phyloP scores from a whole-genome alignment of 805 yeast species.

The Blastobotrys robertii region DNA sequence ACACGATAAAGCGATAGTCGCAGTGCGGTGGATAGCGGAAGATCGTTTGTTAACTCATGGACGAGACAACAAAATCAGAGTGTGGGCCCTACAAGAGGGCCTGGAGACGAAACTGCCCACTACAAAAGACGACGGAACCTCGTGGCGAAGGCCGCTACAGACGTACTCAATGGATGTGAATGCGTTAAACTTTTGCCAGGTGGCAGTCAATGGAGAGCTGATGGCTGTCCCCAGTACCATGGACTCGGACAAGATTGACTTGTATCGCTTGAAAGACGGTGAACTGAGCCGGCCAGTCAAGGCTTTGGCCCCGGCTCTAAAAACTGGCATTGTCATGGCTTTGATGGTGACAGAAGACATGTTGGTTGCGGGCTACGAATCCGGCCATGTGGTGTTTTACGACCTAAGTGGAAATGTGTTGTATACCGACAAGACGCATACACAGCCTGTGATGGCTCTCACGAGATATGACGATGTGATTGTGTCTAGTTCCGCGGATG shows the following conservation, averaged over 20 bases:
- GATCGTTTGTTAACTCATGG: constrained; percentile 55
- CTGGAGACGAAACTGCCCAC: constrained; percentile 18
- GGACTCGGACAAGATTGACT: constrained; percentile 55
- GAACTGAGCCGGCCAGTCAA: constrained; percentile 14
- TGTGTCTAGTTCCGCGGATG: constrained; percentile 27
- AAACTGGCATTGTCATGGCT: constrained; percentile 62
- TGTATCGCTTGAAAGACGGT: constrained; percentile 21
- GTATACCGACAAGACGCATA: constrained; percentile 19
- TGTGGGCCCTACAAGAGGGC: constrained; percentile 21
- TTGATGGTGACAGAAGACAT: constrained; percentile 31
- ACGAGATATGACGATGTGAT: constrained; percentile 16
- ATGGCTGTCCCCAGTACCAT: constrained; percentile 55
- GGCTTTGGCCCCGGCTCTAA: constrained; percentile 20
- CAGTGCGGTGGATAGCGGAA: constrained; percentile 34
- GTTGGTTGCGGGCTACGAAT: constrained; percentile 54
- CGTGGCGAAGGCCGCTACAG: constrained; percentile 25
- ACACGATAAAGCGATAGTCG: constrained; percentile 43
- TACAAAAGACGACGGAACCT: constrained; percentile 11
- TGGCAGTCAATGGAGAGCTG: constrained; percentile 33
- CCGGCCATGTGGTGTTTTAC: constrained; percentile 46
- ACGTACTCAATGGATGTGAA: constrained; percentile 56
- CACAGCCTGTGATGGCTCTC: constrained; percentile 26
- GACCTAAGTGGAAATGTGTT: constrained; percentile 15
- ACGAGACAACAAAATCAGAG: constrained; percentile 43
- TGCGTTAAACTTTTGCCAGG: constrained; percentile 61